Conservation (phyloP, 805 yeast genomes). For the Saccharomycopsis sp. region DNA sequence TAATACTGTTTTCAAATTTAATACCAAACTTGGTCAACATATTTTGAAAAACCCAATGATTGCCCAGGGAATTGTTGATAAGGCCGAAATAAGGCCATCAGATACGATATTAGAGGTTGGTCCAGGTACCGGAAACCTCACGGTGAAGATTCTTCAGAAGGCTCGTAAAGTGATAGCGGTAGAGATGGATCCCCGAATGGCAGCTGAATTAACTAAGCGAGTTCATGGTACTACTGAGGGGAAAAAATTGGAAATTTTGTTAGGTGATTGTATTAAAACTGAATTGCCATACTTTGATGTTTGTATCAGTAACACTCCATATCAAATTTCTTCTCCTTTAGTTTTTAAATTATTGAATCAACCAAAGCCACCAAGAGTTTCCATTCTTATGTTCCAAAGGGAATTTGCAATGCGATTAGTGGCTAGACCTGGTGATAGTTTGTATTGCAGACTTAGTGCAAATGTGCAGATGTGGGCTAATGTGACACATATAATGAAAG, state of each 20-base stretch:
- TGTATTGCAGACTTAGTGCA: constrained; percentile 89
- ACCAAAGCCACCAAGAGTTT: constrained; percentile 91
- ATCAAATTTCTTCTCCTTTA: constrained; percentile 93
- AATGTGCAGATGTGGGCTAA: constrained; percentile 99
- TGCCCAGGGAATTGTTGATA: constrained; percentile 97
- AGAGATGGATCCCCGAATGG: constrained; percentile 99
- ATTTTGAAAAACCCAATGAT: constrained; percentile 91
- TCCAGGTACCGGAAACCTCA: constrained; percentile 98
- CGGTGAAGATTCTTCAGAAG: constrained; percentile 85
- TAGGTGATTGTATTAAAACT: constrained; percentile 95
- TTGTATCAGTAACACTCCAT: constrained; percentile 95
- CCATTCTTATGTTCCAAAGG: constrained; percentile 95
- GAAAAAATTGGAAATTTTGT: constrained; percentile 80
- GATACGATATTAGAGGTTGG: constrained; percentile 95
- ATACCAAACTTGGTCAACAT: constrained; percentile 95
- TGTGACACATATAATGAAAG: constrained; percentile 97
- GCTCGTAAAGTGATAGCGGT: constrained; percentile 93
- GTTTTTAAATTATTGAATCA: constrained; percentile 87
- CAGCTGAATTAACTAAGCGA: constrained; percentile 94
- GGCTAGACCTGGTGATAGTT: constrained; percentile 93
- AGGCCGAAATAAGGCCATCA: constrained; percentile 86
- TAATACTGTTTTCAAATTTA: constrained; percentile 89
- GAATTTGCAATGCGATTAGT: constrained; percentile 90
- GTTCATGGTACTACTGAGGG: constrained; percentile 95
- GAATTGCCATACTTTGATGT: constrained; percentile 93